A percentile compares a stretch with the other conserved stretches of the same genome.
Conservation (phyloP, 495 filamentous ascomycete genomes). For the Staphylotrichum longicolle region DNA sequence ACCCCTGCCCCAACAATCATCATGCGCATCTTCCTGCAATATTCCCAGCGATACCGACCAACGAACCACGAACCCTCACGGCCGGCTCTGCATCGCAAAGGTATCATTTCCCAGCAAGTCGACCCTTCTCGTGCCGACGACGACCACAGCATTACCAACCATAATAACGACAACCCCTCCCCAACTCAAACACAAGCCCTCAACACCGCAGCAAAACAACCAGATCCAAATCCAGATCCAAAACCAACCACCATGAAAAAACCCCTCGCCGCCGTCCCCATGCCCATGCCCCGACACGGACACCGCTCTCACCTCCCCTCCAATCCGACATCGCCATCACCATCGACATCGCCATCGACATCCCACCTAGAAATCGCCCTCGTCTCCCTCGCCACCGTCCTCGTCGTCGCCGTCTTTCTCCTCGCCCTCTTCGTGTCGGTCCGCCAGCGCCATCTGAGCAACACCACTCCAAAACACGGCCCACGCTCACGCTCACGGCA, state of each 20-base stretch:
- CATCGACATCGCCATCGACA: no score
- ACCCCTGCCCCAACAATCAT: neutral
- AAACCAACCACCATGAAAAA: neutral
- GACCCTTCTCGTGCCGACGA: no score
- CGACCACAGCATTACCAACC: neutral
- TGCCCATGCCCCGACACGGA: neutral
- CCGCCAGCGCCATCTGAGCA: neutral
- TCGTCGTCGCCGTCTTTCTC: slow-evolving; percentile 18
- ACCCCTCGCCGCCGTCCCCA: neutral
- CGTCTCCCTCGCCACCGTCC: slow-evolving; percentile 19
- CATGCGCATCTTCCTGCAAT: slow-evolving; percentile 14
- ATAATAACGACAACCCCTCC: neutral
- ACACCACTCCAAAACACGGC: neutral
- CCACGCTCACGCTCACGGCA: neutral
- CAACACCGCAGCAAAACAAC: no score
- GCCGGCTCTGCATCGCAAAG: slow-evolving; percentile 8
- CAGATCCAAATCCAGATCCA: neutral
- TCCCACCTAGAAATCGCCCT: slow-evolving; percentile 23
- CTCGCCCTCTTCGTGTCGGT: slow-evolving; percentile 18
- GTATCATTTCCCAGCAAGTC: neutral
- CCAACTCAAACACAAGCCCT: neutral
- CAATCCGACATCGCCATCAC: neutral
- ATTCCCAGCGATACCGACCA: slow-evolving; percentile 7
- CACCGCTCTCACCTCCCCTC: neutral
- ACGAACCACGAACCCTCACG: slow-evolving; percentile 16